phyloP scores from a whole-genome alignment of 352 stramenopile species.

The Phytophthora pluvialis region DNA sequence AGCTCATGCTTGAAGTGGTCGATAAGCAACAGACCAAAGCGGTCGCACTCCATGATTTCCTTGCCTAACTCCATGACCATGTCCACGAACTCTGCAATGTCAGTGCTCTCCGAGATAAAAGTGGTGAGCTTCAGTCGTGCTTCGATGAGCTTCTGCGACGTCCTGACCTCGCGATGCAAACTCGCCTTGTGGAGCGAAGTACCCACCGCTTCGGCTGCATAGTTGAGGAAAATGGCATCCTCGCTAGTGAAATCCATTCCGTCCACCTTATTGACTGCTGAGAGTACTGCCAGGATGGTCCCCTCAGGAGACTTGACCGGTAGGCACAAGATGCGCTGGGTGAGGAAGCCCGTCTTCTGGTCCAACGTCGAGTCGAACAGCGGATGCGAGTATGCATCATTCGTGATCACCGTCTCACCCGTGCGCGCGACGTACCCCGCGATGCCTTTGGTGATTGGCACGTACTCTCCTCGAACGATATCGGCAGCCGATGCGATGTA shows the following conservation, averaged over 20 bases:
- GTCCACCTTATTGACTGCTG: conserved; percentile 79
- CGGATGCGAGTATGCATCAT: conserved; percentile 66
- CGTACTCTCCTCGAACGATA: conserved; percentile 69
- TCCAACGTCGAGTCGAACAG: conserved; percentile 74
- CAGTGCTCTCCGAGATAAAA: conserved; percentile 63
- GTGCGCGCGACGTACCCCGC: conserved; percentile 69
- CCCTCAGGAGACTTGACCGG: conserved; percentile 67
- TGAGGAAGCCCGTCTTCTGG: conserved; percentile 69
- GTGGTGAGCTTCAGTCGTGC: conserved; percentile 66
- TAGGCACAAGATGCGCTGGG: conserved; percentile 66
- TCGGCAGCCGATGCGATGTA: conserved; percentile 68
- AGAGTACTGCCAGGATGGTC: conserved; percentile 65
- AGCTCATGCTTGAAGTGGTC: conserved; percentile 83
- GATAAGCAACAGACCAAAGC: conserved; percentile 72
- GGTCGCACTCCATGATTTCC: conserved; percentile 77
- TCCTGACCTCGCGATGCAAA: conserved; percentile 71
- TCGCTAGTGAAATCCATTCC: conserved; percentile 69
- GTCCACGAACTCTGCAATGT: conserved; percentile 71
- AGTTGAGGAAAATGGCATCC: conserved; percentile 77
- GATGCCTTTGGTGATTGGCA: conserved; percentile 76
- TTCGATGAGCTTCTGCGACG: conserved; percentile 76
- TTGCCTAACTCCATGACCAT: conserved; percentile 79
- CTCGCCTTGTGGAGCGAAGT: conserved; percentile 76
- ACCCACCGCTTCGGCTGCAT: conserved; percentile 69
- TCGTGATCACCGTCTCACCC: conserved; percentile 71